phyloP scores from a whole-genome alignment of 2,329 filamentous ascomycete genomes.

The Trichoderma polysporum region DNA sequence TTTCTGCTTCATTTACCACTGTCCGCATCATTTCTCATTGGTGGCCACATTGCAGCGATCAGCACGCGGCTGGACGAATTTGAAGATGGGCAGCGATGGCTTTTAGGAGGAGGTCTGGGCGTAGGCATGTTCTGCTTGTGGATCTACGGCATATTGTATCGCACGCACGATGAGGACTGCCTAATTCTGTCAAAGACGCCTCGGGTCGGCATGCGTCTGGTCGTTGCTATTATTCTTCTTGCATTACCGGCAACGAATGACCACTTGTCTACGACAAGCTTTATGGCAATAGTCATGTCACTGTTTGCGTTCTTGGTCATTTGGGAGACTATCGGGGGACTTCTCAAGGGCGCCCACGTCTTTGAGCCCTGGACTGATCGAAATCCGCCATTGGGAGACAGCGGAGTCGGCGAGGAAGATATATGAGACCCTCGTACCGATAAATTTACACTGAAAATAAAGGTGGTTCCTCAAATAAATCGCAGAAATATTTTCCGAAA shows the following conservation, averaged over 20 bases:
- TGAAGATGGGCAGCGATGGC: slow-evolving; percentile 45
- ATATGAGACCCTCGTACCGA: not conserved
- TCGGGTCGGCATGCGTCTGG: slow-evolving; percentile 38
- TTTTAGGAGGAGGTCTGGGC: slow-evolving; percentile 47
- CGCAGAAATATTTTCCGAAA: not conserved
- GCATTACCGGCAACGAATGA: slow-evolving; percentile 38
- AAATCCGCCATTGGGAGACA: slow-evolving; percentile 30
- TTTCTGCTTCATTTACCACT: slow-evolving; percentile 46
- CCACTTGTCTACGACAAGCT: slow-evolving; percentile 33
- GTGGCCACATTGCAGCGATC: slow-evolving; percentile 46
- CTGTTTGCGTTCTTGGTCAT: slow-evolving; percentile 43
- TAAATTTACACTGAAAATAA: not conserved
- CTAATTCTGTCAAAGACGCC: slow-evolving; percentile 37
- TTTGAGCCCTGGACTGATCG: slow-evolving; percentile 37
- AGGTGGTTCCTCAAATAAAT: not conserved
- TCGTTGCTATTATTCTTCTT: slow-evolving; percentile 34
- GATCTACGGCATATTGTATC: slow-evolving; percentile 43
- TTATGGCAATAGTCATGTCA: slow-evolving; percentile 44
- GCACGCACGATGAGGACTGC: slow-evolving; percentile 37
- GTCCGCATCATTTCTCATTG: slow-evolving; percentile 46
- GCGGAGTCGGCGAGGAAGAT: not conserved
- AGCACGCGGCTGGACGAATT: slow-evolving; percentile 41
- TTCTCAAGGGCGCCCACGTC: slow-evolving; percentile 31
- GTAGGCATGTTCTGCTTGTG: slow-evolving; percentile 47
- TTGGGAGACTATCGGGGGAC: slow-evolving; percentile 45